Conservation (phyloP, 1,139 yeast species). For the Debaryomyces coudertii region DNA sequence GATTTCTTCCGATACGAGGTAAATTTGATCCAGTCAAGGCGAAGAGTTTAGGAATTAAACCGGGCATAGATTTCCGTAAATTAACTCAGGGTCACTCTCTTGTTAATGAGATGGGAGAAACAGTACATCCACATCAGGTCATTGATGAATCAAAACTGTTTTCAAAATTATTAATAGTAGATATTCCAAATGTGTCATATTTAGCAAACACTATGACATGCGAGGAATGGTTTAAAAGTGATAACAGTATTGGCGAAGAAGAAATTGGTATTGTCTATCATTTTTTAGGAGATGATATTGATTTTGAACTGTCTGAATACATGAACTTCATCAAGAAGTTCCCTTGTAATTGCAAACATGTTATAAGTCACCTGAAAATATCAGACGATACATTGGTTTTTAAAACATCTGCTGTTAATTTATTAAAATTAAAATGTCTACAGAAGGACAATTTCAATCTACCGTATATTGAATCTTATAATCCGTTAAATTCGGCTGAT, state of each 20-base stretch:
- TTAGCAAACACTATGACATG: conserved; percentile 45
- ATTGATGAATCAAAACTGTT: conserved; percentile 63
- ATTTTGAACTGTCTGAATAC: conserved; percentile 52
- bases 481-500: conserved; percentile 21
- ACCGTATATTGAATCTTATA: conserved; percentile 38
- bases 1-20: conserved; percentile 73
- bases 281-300: conserved; percentile 67
- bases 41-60: conserved; percentile 65
- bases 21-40: conserved; percentile 74
- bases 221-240: conserved; percentile 29
- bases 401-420: conserved; percentile 54
- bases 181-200: conserved; percentile 64
- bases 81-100: conserved; percentile 67
- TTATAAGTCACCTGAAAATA: conserved; percentile 69
- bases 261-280: conserved; percentile 67
- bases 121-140: conserved; percentile 71
- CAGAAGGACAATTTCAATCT: conserved; percentile 56
- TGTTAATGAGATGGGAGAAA: conserved; percentile 58
- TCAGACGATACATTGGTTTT: conserved; percentile 64
- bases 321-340: conserved; percentile 49
- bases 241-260: conserved; percentile 35
- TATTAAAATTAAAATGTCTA: conserved; percentile 59
- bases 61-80: conserved; percentile 59
- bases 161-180: conserved; percentile 66
- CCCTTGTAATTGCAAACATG: conserved; percentile 57